Evolutionary conservation across 352 stramenopile species (phyloP).

Genomic region (Sclerospora graminicola): DNA sequence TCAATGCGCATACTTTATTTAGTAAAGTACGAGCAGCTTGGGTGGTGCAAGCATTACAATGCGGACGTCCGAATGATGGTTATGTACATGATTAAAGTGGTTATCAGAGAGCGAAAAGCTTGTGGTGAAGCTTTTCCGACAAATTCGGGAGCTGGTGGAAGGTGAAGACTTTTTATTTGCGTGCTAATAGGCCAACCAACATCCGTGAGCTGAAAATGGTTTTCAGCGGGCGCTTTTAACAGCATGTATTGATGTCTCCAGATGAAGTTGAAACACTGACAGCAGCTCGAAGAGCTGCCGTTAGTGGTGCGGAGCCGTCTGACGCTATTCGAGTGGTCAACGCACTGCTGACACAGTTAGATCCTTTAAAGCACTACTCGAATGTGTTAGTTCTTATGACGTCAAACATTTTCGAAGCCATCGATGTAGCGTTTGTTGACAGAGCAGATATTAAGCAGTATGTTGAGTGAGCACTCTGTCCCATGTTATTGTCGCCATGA

Average conservation of each 20-base stretch:
- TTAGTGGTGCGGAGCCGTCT: constrained; percentile 76
- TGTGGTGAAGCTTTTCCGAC: constrained; percentile 86
- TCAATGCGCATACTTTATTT: constrained; percentile 91
- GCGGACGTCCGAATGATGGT: not conserved
- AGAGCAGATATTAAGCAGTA: constrained; percentile 89
- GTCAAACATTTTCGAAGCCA: constrained; percentile 87
- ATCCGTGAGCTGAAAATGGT: not conserved
- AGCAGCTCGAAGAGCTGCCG: constrained; percentile 58
- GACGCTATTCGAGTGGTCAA: constrained; percentile 90
- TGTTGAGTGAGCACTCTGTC: constrained; percentile 13
- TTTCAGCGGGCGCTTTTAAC: not conserved
- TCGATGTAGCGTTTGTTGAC: constrained; percentile 90
- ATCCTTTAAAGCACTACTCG: constrained; percentile 64
- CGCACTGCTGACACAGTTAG: constrained; percentile 84
- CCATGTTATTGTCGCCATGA: not conserved
- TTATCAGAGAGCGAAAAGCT: constrained; percentile 92
- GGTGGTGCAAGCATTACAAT: not conserved
- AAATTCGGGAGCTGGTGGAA: constrained; percentile 87
- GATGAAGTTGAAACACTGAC: constrained; percentile 91
- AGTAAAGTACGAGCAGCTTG: constrained; percentile 41
- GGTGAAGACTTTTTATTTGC: constrained; percentile 82
- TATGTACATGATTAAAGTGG: constrained; percentile 58
- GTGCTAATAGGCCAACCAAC: constrained; percentile 84
- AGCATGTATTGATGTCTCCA: constrained; percentile 7
- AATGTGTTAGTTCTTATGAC: constrained; percentile 92